Conservation (phyloP, 2,329 filamentous ascomycete species). For the Akanthomyces lecanii region DNA sequence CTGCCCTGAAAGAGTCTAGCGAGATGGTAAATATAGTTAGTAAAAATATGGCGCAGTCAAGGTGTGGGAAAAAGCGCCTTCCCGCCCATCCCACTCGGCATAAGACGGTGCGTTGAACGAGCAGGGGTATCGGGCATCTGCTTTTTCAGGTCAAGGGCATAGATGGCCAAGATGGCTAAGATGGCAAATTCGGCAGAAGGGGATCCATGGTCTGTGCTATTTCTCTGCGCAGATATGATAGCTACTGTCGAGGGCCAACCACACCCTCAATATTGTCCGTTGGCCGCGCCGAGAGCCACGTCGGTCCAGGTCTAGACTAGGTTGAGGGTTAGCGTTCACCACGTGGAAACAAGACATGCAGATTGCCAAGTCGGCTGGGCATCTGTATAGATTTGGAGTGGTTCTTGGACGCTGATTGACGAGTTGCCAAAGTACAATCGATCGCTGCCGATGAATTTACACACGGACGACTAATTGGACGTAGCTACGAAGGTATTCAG, state of each 20-base stretch:
- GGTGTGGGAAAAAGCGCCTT: background rate
- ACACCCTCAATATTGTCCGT: background rate
- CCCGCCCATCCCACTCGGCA: slow-evolving; percentile 1
- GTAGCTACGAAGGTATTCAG: too few species aligned
- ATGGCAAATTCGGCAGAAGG: slow-evolving; percentile 1
- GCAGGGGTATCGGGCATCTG: slow-evolving; percentile 12
- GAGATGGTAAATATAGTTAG: too few species aligned
- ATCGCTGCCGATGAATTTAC: too few species aligned
- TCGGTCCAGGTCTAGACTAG: background rate
- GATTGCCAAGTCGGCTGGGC: background rate
- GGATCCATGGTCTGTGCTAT: background rate
- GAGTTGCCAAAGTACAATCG: too few species aligned
- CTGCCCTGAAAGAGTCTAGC: background rate
- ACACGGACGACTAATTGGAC: too few species aligned
- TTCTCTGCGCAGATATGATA: too few species aligned
- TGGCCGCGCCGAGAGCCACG: background rate
- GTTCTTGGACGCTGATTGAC: background rate
- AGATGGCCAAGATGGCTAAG: background rate
- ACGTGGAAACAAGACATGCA: slow-evolving; percentile 15
- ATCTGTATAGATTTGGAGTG: background rate
- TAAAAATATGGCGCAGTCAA: background rate
- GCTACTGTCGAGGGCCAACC: background rate
- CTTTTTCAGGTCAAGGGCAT: background rate
- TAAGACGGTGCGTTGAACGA: background rate
- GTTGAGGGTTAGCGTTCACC: background rate